Base-by-base conservation (phyloP, 768 basidiomycete genomes). In the Cystofilobasidium capitatum region DNA sequence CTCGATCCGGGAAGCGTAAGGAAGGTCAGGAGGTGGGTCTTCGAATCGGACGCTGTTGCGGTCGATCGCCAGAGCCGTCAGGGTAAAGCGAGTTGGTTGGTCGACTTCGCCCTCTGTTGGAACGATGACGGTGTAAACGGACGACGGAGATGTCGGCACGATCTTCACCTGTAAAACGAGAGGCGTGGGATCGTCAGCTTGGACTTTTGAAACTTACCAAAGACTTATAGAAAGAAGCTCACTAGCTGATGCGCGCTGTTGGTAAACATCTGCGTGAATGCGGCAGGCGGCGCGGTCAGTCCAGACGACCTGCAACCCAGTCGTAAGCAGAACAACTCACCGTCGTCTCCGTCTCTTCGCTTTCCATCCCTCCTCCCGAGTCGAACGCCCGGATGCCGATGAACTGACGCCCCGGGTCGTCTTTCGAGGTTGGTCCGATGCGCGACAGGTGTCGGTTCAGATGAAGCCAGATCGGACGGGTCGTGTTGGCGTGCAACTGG, bases 371-470 rank as follows among this genome's bases (percentile, higher is more conserved):
- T 42, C 42, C 66, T 14, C 70, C 70, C 37, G 73, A 71, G 49
- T 77, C 75, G 44, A 72, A 72, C 10, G 84, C 66, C 80, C 79
- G 80, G 29, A 92, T 73, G 9, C 88, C 83, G 58, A 89, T 85
- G 74, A 85, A 49, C 42, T 36, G 37, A 17, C 54, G 35, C 24
- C n/a, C 6, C 14, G 13, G 37, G 9, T n/a, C 17, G 5, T 57
- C 12, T 20, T 13, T 42, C 1, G 49, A 37, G 13, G 45, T 14
- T n/a, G 58, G 39, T 55, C 78, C 81, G n/a, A 83, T 86, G 70
- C 86, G 80, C 0, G 76, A 75, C 10, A 87, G 75, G 75, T 98
- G 93, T 35, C 90, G 83, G 0, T 86, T 87, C 1, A 97, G 81
- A 1, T 92, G 81, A 10, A 93, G 72, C 89, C 88, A 94, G 8